These are phyloP conservation scores for Barnettozyma sp. DNA, from an alignment of 805 yeast genomes.

Conservation along the genomic window DNA sequence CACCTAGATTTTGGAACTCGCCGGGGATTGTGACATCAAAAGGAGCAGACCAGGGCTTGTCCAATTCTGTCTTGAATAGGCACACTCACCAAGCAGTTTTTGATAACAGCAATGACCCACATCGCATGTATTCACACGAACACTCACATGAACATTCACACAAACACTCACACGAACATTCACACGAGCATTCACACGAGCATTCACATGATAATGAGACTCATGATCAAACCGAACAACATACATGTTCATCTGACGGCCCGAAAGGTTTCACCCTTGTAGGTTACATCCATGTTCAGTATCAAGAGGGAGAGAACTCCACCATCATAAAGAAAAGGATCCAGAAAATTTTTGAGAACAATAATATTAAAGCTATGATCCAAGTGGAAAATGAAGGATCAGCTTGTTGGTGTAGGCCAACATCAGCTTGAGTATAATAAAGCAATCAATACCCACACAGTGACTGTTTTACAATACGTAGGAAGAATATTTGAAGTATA, in stretches of 20 bases:
- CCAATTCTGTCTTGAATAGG: conserved; percentile 14
- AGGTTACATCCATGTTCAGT: conserved; percentile 83
- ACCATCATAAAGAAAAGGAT: conserved; percentile 54
- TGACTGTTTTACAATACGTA: too few relatives aligned
- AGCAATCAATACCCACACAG: too few relatives aligned
- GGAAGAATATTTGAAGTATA: not conserved
- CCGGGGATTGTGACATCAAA: conserved; percentile 25
- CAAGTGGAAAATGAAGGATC: conserved; percentile 64
- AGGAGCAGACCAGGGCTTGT: conserved; percentile 20
- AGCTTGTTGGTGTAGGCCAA: conserved; percentile 64
- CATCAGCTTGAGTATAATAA: conserved; percentile 8
- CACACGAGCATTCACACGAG: conserved; percentile 14
- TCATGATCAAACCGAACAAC: conserved; percentile 10
- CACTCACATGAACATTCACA: conserved; percentile 9
- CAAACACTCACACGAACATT: conserved; percentile 30
- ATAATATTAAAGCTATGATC: conserved; percentile 48
- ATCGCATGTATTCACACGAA: conserved; percentile 22
- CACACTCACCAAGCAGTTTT: not conserved
- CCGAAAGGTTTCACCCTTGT: conserved; percentile 32
- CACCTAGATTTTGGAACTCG: conserved; percentile 88
- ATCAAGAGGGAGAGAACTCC: conserved; percentile 55
- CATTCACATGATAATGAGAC: conserved; percentile 10
- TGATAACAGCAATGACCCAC: too few relatives aligned
- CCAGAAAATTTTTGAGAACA: conserved; percentile 43
- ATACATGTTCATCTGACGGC: conserved; percentile 12